These are phyloP conservation scores for Euphorbia peplus DNA, from an alignment of 345 rosid genomes.

Conservation along the genomic window DNA sequence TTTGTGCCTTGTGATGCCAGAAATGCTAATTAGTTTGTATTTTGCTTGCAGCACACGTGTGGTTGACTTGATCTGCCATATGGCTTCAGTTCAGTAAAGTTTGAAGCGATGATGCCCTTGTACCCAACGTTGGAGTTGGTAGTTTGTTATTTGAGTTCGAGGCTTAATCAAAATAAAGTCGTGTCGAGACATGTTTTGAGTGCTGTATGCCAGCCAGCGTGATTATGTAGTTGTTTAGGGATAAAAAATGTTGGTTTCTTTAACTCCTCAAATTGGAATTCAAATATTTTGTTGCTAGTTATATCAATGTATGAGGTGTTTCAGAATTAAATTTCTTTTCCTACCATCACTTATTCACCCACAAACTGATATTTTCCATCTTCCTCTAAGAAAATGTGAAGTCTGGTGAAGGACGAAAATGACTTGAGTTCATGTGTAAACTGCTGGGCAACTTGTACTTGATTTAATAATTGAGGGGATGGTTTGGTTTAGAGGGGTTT, in stretches of 20 bases:
- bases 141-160: background rate
- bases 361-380: no score
- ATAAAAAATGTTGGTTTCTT: background rate
- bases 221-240: background rate
- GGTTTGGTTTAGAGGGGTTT: no score
- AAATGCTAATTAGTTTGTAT: background rate
- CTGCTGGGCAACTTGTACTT: no score
- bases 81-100: constrained; percentile 7
- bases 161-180: constrained; percentile 9
- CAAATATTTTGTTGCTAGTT: constrained; percentile 1
- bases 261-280: background rate
- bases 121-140: background rate
- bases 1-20: background rate
- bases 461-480: no score
- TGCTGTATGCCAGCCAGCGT: background rate
- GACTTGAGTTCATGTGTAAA: no score
- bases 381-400: no score
- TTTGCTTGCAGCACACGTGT: constrained; percentile 25
- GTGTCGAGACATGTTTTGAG: background rate
- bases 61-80: constrained; percentile 20
- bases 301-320: background rate
- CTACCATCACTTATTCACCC: background rate
- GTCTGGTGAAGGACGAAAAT: no score
- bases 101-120: background rate
- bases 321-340: background rate